Percentiles rank a stretch among this genome's conserved stretches.
Evolutionary conservation across 805 yeast species (phyloP).

Genomic region (Teunomyces cretensis): DNA sequence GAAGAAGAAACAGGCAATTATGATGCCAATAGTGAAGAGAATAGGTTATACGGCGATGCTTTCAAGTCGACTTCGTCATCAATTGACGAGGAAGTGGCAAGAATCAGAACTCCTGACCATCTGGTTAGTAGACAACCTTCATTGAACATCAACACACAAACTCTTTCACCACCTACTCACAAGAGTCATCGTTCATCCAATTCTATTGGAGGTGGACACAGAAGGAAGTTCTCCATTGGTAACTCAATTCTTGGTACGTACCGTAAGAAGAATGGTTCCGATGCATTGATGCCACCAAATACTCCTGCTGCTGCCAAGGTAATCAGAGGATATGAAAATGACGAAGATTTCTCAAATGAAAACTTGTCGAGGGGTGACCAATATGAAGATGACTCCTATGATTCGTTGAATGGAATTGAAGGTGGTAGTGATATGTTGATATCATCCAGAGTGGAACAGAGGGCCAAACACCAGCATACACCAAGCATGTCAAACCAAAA

Average conservation of each 20-base stretch:
- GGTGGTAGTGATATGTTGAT: conserved; percentile 61
- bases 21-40: conserved; percentile 29
- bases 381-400: conserved; percentile 58
- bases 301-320: conserved; percentile 54
- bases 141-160: conserved; percentile 28
- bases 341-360: conserved; percentile 31
- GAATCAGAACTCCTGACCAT: conserved; percentile 27
- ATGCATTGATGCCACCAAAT: conserved; percentile 46
- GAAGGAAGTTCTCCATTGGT: conserved; percentile 65
- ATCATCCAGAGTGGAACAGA: conserved; percentile 58
- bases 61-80: conserved; percentile 36
- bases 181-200: conserved; percentile 40
- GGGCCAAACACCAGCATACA: conserved; percentile 34
- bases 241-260: conserved; percentile 49
- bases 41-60: conserved; percentile 39
- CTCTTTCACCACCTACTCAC: conserved; percentile 27
- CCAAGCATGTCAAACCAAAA: conserved; percentile 20
- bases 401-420: conserved; percentile 54
- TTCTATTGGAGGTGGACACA: conserved; percentile 43
- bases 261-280: conserved; percentile 49
- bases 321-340: conserved; percentile 24
- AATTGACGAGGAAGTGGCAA: conserved; percentile 18
- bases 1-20: conserved; percentile 14
- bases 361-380: conserved; percentile 19
- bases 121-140: conserved; percentile 40